phyloP scores from a whole-genome alignment of 2,329 filamentous ascomycete species.

The Mycogone perniciosa region DNA sequence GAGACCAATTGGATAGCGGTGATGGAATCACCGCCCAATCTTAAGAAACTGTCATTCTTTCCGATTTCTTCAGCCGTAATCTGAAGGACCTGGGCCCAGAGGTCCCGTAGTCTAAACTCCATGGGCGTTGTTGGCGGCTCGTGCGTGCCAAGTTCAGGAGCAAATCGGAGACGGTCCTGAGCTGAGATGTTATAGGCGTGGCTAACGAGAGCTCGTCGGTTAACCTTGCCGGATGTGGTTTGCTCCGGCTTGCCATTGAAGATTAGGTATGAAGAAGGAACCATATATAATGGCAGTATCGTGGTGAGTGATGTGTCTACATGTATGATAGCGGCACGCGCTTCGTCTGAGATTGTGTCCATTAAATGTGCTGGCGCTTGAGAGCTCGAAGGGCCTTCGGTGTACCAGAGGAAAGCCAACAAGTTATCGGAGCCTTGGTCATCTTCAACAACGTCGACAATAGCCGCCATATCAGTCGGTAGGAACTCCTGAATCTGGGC shows the following conservation, averaged over 20 bases:
- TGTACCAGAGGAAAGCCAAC: neutral
- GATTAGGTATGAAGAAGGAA: no score
- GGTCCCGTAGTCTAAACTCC: constrained; percentile 3
- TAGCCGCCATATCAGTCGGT: neutral
- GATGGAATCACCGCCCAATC: constrained; percentile 12
- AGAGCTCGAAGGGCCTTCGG: neutral
- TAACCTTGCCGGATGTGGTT: no score
- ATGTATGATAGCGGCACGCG: neutral
- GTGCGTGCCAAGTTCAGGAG: neutral
- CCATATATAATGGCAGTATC: no score
- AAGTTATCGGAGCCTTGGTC: neutral
- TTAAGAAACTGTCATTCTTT: constrained; percentile 11
- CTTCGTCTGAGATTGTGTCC: neutral
- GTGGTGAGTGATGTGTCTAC: no score
- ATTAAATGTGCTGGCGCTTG: neutral
- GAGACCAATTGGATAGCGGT: constrained; percentile 4
- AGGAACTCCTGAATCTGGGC: constrained; percentile 7
- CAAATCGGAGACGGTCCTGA: neutral
- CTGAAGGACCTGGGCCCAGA: constrained; percentile 8
- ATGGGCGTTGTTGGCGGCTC: neutral
- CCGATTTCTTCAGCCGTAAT: constrained; percentile 3
- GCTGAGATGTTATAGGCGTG: neutral
- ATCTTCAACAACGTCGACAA: constrained; percentile 1
- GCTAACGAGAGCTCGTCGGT: no score
- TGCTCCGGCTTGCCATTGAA: no score